Conservation (phyloP, 2,329 filamentous ascomycete genomes). For the Allantophomopsis lycopodina region DNA sequence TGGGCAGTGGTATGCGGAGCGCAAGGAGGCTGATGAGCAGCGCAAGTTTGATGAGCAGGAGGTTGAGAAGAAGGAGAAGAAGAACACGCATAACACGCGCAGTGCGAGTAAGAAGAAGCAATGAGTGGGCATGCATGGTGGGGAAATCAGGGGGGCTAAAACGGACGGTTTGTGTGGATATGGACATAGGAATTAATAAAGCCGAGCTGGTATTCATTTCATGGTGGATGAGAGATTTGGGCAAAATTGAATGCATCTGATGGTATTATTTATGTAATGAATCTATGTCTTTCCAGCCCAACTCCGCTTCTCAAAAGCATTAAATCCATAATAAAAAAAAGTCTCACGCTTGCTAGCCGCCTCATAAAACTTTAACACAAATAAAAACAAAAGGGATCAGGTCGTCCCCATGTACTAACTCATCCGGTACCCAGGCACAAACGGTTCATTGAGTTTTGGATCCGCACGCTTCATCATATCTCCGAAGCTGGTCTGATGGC, state of each 20-base stretch:
- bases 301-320: too few species aligned
- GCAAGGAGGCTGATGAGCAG: constrained; percentile 75
- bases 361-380: too few species aligned
- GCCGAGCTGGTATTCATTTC: too few species aligned
- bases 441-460: constrained; percentile 9
- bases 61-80: constrained; percentile 29
- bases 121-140: constrained; percentile 5
- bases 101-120: constrained; percentile 21
- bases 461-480: constrained; percentile 36
- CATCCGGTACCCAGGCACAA: neutral
- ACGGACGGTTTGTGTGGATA: neutral
- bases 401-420: too few species aligned
- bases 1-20: constrained; percentile 96
- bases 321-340: too few species aligned
- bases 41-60: constrained; percentile 45
- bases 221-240: too few species aligned
- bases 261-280: too few species aligned
- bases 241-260: too few species aligned
- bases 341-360: too few species aligned
- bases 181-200: neutral
- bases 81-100: constrained; percentile 19
- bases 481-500: constrained; percentile 30
- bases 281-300: too few species aligned
- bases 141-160: neutral
- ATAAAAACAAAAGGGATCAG: too few species aligned